These are phyloP conservation scores for Saitozyma sp. DNA, from an alignment of 768 basidiomycete genomes.

Conservation along the genomic window DNA sequence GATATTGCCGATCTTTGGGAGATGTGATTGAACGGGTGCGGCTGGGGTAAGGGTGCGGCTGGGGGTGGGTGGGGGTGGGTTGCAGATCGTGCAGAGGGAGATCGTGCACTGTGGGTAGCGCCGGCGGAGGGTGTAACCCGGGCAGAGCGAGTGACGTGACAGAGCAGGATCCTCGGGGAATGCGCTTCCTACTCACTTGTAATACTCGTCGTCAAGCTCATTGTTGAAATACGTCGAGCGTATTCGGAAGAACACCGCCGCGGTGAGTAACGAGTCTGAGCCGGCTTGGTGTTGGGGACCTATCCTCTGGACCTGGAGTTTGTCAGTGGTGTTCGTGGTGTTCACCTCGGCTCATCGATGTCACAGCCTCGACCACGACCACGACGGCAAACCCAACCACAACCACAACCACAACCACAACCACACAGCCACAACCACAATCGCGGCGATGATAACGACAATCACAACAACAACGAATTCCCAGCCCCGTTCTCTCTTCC, in stretches of 20 bases:
- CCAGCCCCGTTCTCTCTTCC: not conserved
- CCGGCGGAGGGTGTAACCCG: not conserved
- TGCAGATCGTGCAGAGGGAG: too few relatives aligned
- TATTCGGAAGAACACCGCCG: conserved; percentile 95
- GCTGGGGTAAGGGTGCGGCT: too few relatives aligned
- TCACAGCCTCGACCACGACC: not conserved
- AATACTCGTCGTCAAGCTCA: conserved; percentile 69
- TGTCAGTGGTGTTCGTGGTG: too few relatives aligned
- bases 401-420: too few relatives aligned
- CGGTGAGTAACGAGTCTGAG: conserved; percentile 91
- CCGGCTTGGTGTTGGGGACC: conserved; percentile 93
- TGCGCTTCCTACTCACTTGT: conserved; percentile 37
- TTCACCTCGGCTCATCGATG: not conserved
- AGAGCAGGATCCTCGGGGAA: not conserved
- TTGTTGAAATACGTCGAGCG: conserved; percentile 87
- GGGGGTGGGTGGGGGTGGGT: too few relatives aligned
- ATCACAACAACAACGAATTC: too few relatives aligned
- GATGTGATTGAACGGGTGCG: too few relatives aligned
- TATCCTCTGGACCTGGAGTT: conserved; percentile 73
- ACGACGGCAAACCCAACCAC: too few relatives aligned
- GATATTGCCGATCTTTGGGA: too few relatives aligned
- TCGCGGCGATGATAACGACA: too few relatives aligned
- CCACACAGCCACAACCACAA: too few relatives aligned
- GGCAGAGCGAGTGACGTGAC: not conserved
- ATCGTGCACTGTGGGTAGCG: not conserved